Evolutionary conservation across 495 filamentous ascomycete genomes (phyloP), one percentile per base, ranked within the genome.

Genomic region (Tuber brumale): DNA sequence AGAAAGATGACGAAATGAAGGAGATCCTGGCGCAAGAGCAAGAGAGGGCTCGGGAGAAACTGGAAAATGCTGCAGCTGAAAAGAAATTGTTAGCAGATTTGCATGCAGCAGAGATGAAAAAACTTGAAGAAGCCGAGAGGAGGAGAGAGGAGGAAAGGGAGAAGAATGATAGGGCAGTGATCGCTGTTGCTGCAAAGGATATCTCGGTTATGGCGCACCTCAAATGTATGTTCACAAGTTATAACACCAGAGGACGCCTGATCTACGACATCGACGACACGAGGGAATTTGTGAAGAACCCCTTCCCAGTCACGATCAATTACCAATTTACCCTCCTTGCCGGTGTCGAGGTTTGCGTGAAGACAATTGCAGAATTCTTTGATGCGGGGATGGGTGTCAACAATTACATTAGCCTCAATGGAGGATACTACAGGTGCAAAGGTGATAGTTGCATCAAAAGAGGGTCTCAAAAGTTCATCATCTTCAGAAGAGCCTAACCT

Each of bases 1-100:
- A 77, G 39, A 76, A 81, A 51, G 83, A 81, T 72, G 75, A 81
- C 41, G 69, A 57, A 14, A 61, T 61, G n/a, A 16, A 61, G n/a
- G 51, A 31, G 51, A 27, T 31, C 51, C 12, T 31, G n/a, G n/a
- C 2, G 51, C 3, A 61, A 16, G 12, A 31, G 51, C 10, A 61
- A 14, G n/a, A n/a, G 31, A 61, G 31, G 10, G n/a, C n/a, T 61
- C 51, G 10, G n/a, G 12, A 31, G n/a, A 31, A 31, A 16, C 51
- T 16, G 3, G 10, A 61, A 61, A 31, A 61, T 10, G 10, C n/a
- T 14, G n/a, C 10, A 61, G 51, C 51, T 4, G 51, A 61, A 16
- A 61, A 6, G 51, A 61, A 31, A 31, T 27, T 31, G n/a, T 61
- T 61, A 14, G n/a, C 23, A 57, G n/a, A 61, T 3, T 6, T 61